A percentile compares a stretch with the other conserved stretches of the same genome.
These are phyloP conservation scores for Dentipellis fragilis DNA, from an alignment of 768 basidiomycete species.

Conservation along the genomic window DNA sequence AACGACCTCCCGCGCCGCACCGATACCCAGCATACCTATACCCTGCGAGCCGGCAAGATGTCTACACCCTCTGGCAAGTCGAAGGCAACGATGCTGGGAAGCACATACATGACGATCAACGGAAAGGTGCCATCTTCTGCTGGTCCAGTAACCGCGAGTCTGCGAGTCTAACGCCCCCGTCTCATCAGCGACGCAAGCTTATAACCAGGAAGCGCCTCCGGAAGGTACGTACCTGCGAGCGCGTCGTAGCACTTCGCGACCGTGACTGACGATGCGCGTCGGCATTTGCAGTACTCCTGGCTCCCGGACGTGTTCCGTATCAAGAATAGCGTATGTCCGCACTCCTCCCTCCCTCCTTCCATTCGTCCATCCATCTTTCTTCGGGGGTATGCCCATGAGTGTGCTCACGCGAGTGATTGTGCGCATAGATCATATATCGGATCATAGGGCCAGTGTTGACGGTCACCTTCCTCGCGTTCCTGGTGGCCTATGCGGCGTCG, in stretches of 20 bases:
- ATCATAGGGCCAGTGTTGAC: slow-evolving; percentile 80
- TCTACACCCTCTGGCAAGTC: too few species aligned
- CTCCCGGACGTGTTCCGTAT: slow-evolving; percentile 78
- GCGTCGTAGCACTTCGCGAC: neutral
- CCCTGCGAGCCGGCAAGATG: too few species aligned
- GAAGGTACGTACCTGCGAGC: slow-evolving; percentile 9
- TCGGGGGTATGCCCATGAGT: too few species aligned
- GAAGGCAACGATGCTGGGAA: too few species aligned
- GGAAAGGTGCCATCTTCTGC: too few species aligned
- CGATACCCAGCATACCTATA: too few species aligned
- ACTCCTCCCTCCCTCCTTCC: neutral
- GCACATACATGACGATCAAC: too few species aligned
- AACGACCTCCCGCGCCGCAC: too few species aligned
- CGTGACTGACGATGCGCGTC: neutral
- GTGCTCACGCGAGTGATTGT: neutral
- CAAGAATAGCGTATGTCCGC: slow-evolving; percentile 62
- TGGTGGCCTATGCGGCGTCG: slow-evolving; percentile 48
- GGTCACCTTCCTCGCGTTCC: slow-evolving; percentile 63
- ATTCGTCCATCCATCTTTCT: neutral
- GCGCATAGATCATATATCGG: slow-evolving; percentile 49
- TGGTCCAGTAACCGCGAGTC: too few species aligned
- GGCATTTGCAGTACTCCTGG: slow-evolving; percentile 63
- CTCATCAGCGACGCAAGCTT: slow-evolving; percentile 10
- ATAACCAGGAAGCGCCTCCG: slow-evolving; percentile 8
- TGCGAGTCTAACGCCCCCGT: neutral